phyloP scores from a whole-genome alignment of 805 yeast species.

The Novakomyces olei region DNA sequence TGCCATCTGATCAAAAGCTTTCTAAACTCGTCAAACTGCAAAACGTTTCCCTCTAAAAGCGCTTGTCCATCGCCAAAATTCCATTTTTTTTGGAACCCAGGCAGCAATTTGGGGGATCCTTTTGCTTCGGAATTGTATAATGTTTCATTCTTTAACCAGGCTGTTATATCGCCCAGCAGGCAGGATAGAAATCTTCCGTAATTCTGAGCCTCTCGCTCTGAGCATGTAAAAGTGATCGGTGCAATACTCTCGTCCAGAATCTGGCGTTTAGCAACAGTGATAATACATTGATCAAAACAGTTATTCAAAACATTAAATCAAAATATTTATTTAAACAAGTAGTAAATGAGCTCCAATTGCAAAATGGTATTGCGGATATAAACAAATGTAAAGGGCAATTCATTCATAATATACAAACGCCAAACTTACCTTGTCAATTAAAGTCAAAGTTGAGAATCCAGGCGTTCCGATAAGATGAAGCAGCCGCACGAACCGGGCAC shows the following conservation, averaged over 20 bases:
- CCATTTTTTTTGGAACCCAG: conserved; percentile 10
- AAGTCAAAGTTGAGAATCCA: conserved; percentile 19
- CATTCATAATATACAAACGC: too few relatives aligned
- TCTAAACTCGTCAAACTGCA: conserved; percentile 19
- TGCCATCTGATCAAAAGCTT: conserved; percentile 35
- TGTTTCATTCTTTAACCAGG: conserved; percentile 21
- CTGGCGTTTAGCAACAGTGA: too few relatives aligned
- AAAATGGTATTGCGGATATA: too few relatives aligned
- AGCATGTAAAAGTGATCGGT: conserved; percentile 42
- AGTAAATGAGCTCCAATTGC: too few relatives aligned
- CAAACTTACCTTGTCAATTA: too few relatives aligned
- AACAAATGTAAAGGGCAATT: too few relatives aligned
- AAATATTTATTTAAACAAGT: too few relatives aligned
- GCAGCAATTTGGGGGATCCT: conserved; percentile 13
- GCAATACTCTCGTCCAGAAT: too few relatives aligned
- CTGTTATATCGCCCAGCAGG: conserved; percentile 26
- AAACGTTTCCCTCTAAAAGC: conserved; percentile 4
- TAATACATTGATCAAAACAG: too few relatives aligned
- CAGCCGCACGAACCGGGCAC: conserved; percentile 36
- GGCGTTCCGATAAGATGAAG: conserved; percentile 22
- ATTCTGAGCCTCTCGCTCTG: conserved; percentile 62
- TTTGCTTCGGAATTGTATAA: conserved; percentile 15
- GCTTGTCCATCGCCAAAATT: too few relatives aligned
- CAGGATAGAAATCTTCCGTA: conserved; percentile 51
- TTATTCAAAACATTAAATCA: too few relatives aligned